These are phyloP conservation scores for Cladosporium sp. DNA, from an alignment of 2,329 filamentous ascomycete species.

Conservation along the genomic window DNA sequence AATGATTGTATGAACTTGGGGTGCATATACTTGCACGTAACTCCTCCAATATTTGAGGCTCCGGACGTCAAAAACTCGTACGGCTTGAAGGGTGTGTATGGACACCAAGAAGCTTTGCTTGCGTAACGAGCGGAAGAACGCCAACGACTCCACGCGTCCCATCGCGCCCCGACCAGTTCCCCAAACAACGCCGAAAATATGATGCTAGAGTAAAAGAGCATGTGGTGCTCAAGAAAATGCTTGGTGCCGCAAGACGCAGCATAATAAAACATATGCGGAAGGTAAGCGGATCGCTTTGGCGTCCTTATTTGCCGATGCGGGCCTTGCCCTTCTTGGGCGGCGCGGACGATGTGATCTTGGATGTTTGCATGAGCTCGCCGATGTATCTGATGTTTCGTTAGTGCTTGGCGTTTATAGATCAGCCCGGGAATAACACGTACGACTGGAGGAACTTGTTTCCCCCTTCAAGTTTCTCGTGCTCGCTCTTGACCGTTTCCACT, in stretches of 20 bases:
- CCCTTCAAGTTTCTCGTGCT: constrained; percentile 93
- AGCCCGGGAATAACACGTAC: constrained; percentile 30
- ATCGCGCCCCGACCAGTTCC: not conserved
- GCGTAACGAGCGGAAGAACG: not conserved
- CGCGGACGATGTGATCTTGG: constrained; percentile 51
- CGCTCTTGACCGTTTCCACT: constrained; percentile 87
- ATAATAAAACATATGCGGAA: constrained; percentile 9
- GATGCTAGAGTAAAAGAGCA: not conserved
- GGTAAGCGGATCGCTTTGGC: not conserved
- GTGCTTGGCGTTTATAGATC: not conserved
- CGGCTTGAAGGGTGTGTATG: not conserved
- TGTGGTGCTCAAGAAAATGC: constrained; percentile 2
- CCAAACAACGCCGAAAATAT: not conserved
- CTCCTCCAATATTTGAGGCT: not conserved
- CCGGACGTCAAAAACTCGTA: not conserved
- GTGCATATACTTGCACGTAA: not conserved
- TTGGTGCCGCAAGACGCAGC: constrained; percentile 2
- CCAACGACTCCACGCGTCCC: not conserved
- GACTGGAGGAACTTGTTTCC: constrained; percentile 92
- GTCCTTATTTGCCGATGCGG: constrained; percentile 26
- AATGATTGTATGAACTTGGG: not conserved
- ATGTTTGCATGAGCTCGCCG: constrained; percentile 81
- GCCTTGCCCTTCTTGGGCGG: constrained; percentile 44
- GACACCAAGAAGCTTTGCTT: not conserved
- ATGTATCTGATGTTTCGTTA: constrained; percentile 64